phyloP scores from a whole-genome alignment of 2,329 filamentous ascomycete genomes.

The Chaetomiaceae sp. region DNA sequence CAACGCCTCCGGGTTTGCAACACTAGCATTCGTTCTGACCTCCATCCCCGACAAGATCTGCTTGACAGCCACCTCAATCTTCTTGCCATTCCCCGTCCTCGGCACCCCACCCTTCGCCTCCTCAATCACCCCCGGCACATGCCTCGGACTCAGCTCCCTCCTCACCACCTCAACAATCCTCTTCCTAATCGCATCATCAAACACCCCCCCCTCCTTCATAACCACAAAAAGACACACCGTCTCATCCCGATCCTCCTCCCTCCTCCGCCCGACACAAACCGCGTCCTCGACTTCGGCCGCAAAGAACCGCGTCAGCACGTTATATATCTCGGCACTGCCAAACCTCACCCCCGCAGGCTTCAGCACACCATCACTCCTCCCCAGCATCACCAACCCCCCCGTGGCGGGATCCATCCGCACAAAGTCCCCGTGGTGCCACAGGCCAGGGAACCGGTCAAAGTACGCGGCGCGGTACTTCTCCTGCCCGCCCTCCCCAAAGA shows the following conservation, averaged over 20 bases:
- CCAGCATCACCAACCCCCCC: conserved; percentile 77
- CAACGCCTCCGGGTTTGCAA: conserved; percentile 85
- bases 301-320: conserved; percentile 83
- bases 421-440: conserved; percentile 97
- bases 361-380: conserved; percentile 84
- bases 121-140: conserved; percentile 81
- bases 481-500: conserved; percentile 71
- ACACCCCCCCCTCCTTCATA: conserved; percentile 55
- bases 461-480: conserved; percentile 80
- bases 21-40: conserved; percentile 84
- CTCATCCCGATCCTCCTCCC: conserved; percentile 70
- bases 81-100: conserved; percentile 92
- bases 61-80: conserved; percentile 94
- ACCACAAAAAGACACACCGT: conserved; percentile 86
- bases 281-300: conserved; percentile 74
- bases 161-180: conserved; percentile 66
- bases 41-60: conserved; percentile 86
- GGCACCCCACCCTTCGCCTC: conserved; percentile 69
- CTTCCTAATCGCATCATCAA: conserved; percentile 56
- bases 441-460: conserved; percentile 73
- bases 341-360: conserved; percentile 92
- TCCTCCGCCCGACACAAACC: conserved; percentile 76
- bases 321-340: conserved; percentile 93
- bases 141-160: conserved; percentile 76
- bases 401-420: conserved; percentile 66